Base-by-base conservation (phyloP, 2,329 filamentous ascomycete species). In the Lanzia echinophila region DNA sequence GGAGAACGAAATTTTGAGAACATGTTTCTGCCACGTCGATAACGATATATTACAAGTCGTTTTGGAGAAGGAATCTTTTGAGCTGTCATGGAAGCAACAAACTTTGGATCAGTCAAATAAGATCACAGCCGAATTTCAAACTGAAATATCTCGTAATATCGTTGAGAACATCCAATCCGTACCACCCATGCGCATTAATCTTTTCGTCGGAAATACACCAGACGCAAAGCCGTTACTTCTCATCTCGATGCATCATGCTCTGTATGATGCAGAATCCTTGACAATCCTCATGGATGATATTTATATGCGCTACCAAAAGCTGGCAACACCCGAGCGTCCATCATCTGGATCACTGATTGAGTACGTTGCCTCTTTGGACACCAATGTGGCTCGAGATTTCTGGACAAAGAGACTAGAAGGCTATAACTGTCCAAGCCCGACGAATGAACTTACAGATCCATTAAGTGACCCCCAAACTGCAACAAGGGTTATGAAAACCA, bases 181-280 rank as follows among this genome's bases (percentile, higher is more conserved):
- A 13, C 47, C 47, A 42, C 36, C 36, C 15, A 32, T 49, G 3
- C 17, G 47, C 17, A 20, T 49, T 10, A 49, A 49, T 10, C 3
- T 50, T 28, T 50, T 50, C 36, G 19, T 22, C 10, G 28, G 38
- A 19, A n/a, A 19, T 28, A 28, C 24, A 28, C 17, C 38, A 41
- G 6, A 1, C 1, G 24, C 47, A 10, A 50, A 42, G 8, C 19
- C 34, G 12, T 10, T 50, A 1, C 47, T 50, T 8, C 10, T 50
- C 20, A 50, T 50, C 7, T 50, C 36, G 15, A 50, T 50, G 34
- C 47, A 50, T 15, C 78, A 81, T 59, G 75, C 74, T 3, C 63
- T 81, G 0, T 81, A 81, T 54, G 78, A 82, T 48, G 34, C 12
- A 3, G 24, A 50, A 13, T 32, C 47, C 12, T 13, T 50, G n/a